Percentiles rank a stretch among this genome's conserved stretches.
phyloP scores from a whole-genome alignment of 1,284 basidiomycete species.

The Ustilago cynodontis region DNA sequence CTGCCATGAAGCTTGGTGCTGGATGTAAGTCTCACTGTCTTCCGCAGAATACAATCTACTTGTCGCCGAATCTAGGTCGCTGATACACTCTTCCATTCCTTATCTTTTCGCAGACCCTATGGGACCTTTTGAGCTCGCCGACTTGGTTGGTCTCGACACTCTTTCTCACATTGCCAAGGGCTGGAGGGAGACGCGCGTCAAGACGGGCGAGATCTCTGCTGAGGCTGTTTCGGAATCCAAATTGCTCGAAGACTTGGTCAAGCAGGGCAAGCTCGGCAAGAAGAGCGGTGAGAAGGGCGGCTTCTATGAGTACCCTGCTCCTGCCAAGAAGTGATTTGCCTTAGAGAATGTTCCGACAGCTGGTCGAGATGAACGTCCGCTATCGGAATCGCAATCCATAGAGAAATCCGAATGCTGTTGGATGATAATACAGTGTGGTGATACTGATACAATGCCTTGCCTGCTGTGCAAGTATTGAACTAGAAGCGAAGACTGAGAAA shows the following conservation, averaged over 20 bases:
- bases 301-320: slow-evolving; percentile 71
- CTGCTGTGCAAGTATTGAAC: background rate
- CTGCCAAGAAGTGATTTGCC: slow-evolving; percentile 46
- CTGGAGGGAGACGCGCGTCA: slow-evolving; percentile 73
- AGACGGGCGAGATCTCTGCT: slow-evolving; percentile 70
- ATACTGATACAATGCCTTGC: slow-evolving; percentile 7
- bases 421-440: background rate
- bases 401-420: slow-evolving; percentile 5
- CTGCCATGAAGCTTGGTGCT: slow-evolving; percentile 76
- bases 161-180: slow-evolving; percentile 72
- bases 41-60: background rate
- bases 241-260: slow-evolving; percentile 73
- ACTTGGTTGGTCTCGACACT: slow-evolving; percentile 74
- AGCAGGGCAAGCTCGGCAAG: slow-evolving; percentile 74
- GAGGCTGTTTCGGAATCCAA: slow-evolving; percentile 72
- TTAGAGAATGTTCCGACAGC: background rate
- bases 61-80: background rate
- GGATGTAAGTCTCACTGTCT: slow-evolving; percentile 68
- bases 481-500: background rate
- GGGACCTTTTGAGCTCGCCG: slow-evolving; percentile 75
- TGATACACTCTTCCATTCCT: slow-evolving; percentile 1
- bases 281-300: slow-evolving; percentile 73
- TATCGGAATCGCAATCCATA: slow-evolving; percentile 1
- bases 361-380: background rate
- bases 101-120: slow-evolving; percentile 62